A percentile compares a stretch with the other conserved stretches of the same genome.
phyloP scores from a whole-genome alignment of 495 filamentous ascomycete genomes.

The Aspergillus baeticus region DNA sequence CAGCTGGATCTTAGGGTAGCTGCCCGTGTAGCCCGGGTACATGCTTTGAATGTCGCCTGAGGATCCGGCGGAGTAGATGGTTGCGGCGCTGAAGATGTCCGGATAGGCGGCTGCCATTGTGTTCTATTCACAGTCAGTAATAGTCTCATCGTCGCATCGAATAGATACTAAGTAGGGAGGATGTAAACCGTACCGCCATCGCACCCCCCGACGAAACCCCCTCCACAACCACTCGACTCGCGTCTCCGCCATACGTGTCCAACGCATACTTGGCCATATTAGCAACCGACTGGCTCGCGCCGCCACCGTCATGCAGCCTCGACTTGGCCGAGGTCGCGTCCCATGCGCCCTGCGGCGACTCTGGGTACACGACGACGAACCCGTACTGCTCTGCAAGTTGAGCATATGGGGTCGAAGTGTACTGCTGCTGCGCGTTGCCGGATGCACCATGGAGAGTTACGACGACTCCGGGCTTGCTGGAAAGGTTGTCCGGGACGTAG shows the following conservation, averaged over 20 bases:
- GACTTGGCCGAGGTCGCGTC: not conserved
- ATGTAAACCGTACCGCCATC: not conserved
- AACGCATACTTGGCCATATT: constrained; percentile 3
- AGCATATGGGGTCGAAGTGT: not conserved
- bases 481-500: not conserved
- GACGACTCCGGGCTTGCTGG: not conserved
- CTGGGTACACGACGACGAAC: not conserved
- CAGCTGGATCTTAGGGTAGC: constrained; percentile 9
- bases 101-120: constrained; percentile 8
- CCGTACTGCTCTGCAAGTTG: not conserved
- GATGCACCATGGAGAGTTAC: not conserved
- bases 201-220: too few species aligned
- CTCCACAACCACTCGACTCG: not conserved
- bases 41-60: constrained; percentile 4
- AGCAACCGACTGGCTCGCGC: constrained; percentile 10
- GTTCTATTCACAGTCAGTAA: not conserved
- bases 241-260: not conserved
- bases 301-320: not conserved
- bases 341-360: constrained; percentile 4
- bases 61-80: constrained; percentile 10
- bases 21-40: constrained; percentile 2
- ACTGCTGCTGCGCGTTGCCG: not conserved
- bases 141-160: too few species aligned
- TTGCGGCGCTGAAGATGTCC: constrained; percentile 7
- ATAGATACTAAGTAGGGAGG: not conserved